Evolutionary conservation across 2,329 filamentous ascomycete genomes (phyloP), one percentile per base, ranked within the genome.

Genomic region (Pseudogymnoascus sp.): DNA sequence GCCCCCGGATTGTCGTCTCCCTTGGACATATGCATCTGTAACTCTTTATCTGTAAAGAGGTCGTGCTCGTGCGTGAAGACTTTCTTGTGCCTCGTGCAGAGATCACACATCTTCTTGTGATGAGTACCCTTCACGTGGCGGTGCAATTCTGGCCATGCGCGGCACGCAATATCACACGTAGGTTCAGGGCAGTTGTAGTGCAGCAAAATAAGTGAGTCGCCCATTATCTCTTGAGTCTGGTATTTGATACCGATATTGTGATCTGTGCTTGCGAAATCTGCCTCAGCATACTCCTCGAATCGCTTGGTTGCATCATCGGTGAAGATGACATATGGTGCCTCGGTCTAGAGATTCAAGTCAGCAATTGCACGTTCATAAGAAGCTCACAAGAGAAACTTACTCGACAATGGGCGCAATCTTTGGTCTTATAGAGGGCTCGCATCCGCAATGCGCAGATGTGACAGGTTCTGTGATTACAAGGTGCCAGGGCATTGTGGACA

Each of bases 31-130:
- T 99, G 94, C 69, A 85, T 89, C 67, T 89, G 86, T 58, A 97
- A 79, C 67, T 93, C 90, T 65, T 86, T 83, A 64, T 85, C 82
- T 0, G 89, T 88, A 73, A 97, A 97, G 1, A 99, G 81, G 65
- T 95, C 90, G 72, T 99, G 94, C 75, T 99, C 94, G 75, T 99
- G 94, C 1, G 94, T 97, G 69, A 99, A 99, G 35, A 97, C 92
- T 71, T 96, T 97, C 76, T 99, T 99, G 78, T 97, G 92, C 63
- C 92, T 81, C 5, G 92, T 89, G 75, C 92, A 97, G 9, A 96
- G 80, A 73, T 96, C 91, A 74, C 89, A 95, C 87, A 95, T 92
- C 72, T 89, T 87, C 76, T 93, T 96, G 66, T 87, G 81, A 77
- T 99, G 94, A 62, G 82, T 83, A 60, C 79, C 84, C 71, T 88